Base-by-base conservation (phyloP, 148 eudicot genomes). In the Bassia scoparia region DNA sequence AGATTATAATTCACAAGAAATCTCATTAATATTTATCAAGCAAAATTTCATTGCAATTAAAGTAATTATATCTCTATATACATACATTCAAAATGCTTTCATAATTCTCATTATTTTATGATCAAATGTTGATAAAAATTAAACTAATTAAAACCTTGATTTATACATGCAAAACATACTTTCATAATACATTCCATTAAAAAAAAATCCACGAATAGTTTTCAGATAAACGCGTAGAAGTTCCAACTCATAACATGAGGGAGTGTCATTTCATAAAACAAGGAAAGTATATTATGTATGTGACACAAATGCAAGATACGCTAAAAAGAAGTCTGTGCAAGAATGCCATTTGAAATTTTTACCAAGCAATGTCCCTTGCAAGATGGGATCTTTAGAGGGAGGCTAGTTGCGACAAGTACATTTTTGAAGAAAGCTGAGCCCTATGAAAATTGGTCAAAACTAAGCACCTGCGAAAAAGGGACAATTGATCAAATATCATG, bases 311-410 rank as follows among this genome's bases (percentile, higher is more conserved):
- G 30, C 29, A 50, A 50, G 27, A 35, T 56, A 24, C 27, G 11
- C n/a, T n/a, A n/a, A n/a, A 17, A 34, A 26, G 48, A 62, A 30
- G 1, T 17, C 33, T 61, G 24, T 10, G 50, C 12, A 68, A 20
- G 27, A 43, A 70, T 12, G 15, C 7, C n/a, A n/a, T 58, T 8
- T 5, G n/a, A 64, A 17, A 26, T 18, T 16, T 52, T 49, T 88
- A 94, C 98, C 98, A 95, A 73, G 73, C 87, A 50, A 76, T 95
- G 98, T 49, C 98, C 98, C 82, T 86, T 91, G 96, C 98, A 91
- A 54, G 96, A 89, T 35, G 98, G 98, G 66, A 95, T 91, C 82
- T 91, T 95, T 72, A 95, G 79, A n/a, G 97, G 98, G 48, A 95
- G 84, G 74, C 92, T 95, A 49, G 88, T 86, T 30, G 98, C 48